A percentile compares a stretch with the other conserved stretches of the same genome.
Conservation (phyloP, 371 early-diverging fungal genomes). For the Nosema muscidifuracis region DNA sequence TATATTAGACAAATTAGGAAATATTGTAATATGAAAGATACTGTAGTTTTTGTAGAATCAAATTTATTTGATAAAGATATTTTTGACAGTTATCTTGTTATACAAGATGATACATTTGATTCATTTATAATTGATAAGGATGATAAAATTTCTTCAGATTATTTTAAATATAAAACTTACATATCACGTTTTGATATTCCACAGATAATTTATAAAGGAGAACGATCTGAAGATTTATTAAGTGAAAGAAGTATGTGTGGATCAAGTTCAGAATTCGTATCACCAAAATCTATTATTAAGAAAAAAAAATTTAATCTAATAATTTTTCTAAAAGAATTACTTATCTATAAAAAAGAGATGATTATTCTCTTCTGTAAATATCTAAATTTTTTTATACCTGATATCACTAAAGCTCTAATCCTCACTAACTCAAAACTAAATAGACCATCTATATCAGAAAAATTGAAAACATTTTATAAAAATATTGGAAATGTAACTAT, state of each 20-base stretch:
- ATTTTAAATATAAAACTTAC: no score
- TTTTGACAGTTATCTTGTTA: constrained; percentile 1
- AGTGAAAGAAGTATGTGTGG: no score
- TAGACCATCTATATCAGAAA: background rate
- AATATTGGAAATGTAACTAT: background rate
- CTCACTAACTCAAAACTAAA: background rate
- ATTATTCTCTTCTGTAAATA: background rate
- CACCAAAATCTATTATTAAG: no score
- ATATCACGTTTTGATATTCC: no score
- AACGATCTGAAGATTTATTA: no score
- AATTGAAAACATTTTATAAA: background rate
- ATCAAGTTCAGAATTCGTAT: no score
- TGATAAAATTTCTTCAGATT: no score
- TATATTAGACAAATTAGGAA: background rate
- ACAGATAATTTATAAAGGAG: no score
- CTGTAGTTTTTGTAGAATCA: background rate
- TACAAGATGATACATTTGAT: background rate
- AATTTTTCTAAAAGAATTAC: no score
- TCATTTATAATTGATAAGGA: background rate
- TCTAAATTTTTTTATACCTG: background rate
- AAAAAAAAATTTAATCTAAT: no score
- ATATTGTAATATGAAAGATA: background rate
- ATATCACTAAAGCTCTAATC: background rate
- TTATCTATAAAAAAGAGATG: no score
- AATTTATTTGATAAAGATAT: background rate